These are phyloP conservation scores for Exophiala xenobiotica DNA, from an alignment of 2,329 filamentous ascomycete genomes.

Conservation along the genomic window DNA sequence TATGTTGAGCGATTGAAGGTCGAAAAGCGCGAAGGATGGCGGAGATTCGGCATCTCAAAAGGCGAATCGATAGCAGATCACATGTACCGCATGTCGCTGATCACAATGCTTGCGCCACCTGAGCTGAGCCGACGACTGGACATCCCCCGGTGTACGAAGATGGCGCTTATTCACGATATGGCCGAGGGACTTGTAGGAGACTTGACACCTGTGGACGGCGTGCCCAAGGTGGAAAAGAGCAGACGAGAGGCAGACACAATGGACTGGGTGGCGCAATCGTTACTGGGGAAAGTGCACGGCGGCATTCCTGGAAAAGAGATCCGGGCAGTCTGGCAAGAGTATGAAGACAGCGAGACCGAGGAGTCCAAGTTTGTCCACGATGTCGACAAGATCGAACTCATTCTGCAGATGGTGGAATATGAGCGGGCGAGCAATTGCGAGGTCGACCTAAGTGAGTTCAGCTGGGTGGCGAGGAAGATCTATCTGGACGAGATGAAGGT, in stretches of 20 bases:
- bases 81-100: slow-evolving; percentile 99
- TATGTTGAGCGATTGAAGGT: slow-evolving; percentile 92
- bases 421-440: slow-evolving; percentile 67
- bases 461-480: slow-evolving; percentile 72
- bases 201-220: slow-evolving; percentile 87
- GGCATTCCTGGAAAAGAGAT: slow-evolving; percentile 70
- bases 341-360: slow-evolving; percentile 80
- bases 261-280: slow-evolving; percentile 75
- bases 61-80: slow-evolving; percentile 95
- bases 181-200: slow-evolving; percentile 92
- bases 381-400: slow-evolving; percentile 92
- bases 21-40: slow-evolving; percentile 94
- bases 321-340: slow-evolving; percentile 84
- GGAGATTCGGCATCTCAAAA: slow-evolving; percentile 71
- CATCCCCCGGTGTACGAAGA: slow-evolving; percentile 80
- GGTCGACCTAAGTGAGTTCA: slow-evolving; percentile 82
- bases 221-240: slow-evolving; percentile 84
- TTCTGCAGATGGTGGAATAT: slow-evolving; percentile 96
- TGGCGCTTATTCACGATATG: slow-evolving; percentile 98
- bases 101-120: slow-evolving; percentile 86
- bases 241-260: slow-evolving; percentile 84
- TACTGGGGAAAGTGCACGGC: slow-evolving; percentile 75
- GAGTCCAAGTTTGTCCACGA: slow-evolving; percentile 93
- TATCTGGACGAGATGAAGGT: slow-evolving; percentile 72
- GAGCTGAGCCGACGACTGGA: slow-evolving; percentile 70